A percentile compares a stretch with the other conserved stretches of the same genome.
phyloP scores from a whole-genome alignment of 139 green algal species.

The Chlorella sp. region DNA sequence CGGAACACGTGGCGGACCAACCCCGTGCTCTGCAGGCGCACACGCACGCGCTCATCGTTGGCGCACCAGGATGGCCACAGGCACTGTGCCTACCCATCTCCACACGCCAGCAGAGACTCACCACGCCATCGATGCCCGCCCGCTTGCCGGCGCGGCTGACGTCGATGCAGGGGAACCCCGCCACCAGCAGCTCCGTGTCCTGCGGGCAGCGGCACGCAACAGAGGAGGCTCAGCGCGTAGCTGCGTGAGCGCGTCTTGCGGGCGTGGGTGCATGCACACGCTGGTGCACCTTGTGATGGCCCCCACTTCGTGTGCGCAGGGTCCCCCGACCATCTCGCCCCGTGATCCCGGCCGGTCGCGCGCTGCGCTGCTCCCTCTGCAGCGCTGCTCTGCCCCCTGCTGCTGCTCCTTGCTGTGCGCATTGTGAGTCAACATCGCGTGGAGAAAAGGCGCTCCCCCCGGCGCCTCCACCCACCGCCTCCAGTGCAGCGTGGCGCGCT shows the following conservation, averaged over 20 bases:
- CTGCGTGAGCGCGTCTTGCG: background rate
- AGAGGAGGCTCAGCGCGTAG: background rate
- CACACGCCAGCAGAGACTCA: background rate
- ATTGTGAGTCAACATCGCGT: too few species aligned
- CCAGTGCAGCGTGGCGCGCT: too few species aligned
- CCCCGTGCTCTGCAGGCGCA: constrained; percentile 57
- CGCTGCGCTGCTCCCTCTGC: too few species aligned
- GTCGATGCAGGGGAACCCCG: constrained; percentile 89
- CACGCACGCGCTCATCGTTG: background rate
- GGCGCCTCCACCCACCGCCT: too few species aligned
- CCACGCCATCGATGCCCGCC: constrained; percentile 36
- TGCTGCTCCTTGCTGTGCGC: too few species aligned
- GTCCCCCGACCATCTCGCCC: too few species aligned
- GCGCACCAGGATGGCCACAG: background rate
- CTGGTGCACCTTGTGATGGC: background rate
- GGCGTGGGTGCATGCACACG: background rate
- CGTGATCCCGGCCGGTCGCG: background rate
- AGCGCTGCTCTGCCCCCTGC: too few species aligned
- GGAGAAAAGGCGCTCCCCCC: too few species aligned
- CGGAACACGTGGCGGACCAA: constrained; percentile 82
- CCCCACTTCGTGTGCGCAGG: background rate
- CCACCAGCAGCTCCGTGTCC: constrained; percentile 75
- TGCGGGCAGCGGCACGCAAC: too few species aligned
- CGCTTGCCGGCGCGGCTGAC: constrained; percentile 64
- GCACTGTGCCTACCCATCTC: background rate